These are phyloP conservation scores for Calocera viscosa DNA, from an alignment of 768 basidiomycete species.

Conservation along the genomic window DNA sequence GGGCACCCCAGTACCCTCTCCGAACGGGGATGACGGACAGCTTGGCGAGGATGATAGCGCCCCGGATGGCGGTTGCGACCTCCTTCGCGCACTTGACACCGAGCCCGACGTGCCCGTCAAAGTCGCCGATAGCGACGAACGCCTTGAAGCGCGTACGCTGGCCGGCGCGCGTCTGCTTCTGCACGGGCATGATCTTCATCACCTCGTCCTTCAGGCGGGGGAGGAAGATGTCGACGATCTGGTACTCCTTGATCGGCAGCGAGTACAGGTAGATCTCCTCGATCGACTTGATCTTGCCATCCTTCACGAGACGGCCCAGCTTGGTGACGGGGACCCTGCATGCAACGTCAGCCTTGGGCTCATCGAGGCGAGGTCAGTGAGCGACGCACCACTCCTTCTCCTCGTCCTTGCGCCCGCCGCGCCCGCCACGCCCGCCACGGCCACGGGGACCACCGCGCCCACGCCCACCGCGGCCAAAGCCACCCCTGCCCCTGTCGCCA, in stretches of 20 bases:
- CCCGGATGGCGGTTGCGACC: conserved; percentile 98
- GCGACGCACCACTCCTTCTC: conserved; percentile 91
- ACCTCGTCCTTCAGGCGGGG: conserved; percentile 99
- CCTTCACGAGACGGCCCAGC: conserved; percentile 96
- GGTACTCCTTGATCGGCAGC: conserved; percentile 97
- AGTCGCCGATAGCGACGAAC: conserved; percentile 98
- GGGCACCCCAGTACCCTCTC: conserved; percentile 99
- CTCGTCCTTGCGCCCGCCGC: conserved; percentile 97
- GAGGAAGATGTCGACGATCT: conserved; percentile 98
- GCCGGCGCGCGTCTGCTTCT: conserved; percentile 99
- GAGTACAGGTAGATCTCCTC: conserved; percentile 99
- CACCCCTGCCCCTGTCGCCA: conserved; percentile 76
- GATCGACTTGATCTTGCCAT: conserved; percentile 99
- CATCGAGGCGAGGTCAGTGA: neutral
- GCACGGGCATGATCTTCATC: conserved; percentile 99
- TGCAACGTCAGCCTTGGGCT: neutral
- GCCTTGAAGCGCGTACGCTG: conserved; percentile 99
- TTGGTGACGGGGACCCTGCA: conserved; percentile 93
- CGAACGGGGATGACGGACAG: conserved; percentile 96
- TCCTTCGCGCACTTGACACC: conserved; percentile 99
- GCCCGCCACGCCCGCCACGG: conserved; percentile 21
- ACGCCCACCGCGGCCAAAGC: conserved; percentile 64
- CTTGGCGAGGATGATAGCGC: conserved; percentile 98
- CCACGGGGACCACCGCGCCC: conserved; percentile 63
- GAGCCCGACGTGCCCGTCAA: conserved; percentile 95